A percentile compares a stretch with the other conserved stretches of the same genome.
phyloP scores from a whole-genome alignment of 345 rosid species.

The Orychophragmus violaceus region DNA sequence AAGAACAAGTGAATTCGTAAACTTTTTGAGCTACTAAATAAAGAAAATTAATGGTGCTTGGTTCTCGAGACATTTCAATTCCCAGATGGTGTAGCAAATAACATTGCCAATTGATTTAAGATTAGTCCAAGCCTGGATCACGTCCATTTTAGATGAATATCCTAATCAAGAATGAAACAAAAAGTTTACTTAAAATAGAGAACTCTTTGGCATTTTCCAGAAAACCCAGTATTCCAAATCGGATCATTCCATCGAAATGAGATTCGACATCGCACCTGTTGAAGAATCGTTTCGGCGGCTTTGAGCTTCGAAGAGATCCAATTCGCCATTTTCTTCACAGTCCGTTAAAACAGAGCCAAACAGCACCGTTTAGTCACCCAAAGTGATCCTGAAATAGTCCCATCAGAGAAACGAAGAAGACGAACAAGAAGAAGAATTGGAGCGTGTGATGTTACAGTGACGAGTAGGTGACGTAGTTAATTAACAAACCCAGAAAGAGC shows the following conservation, averaged over 20 bases:
- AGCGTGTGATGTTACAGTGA: not conserved
- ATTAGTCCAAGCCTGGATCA: not conserved
- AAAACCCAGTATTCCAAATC: not conserved
- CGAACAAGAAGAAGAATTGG: not conserved
- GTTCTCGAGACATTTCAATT: not conserved
- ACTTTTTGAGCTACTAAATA: not conserved
- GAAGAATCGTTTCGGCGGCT: slow-evolving; percentile 82
- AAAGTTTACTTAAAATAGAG: not conserved
- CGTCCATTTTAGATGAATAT: not conserved
- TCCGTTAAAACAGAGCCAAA: not conserved
- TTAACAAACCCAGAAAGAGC: not conserved
- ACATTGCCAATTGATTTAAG: not conserved
- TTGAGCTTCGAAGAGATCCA: slow-evolving; percentile 95
- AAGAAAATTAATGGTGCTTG: not conserved
- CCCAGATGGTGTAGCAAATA: not conserved
- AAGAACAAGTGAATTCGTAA: not conserved
- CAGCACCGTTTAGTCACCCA: slow-evolving; percentile 3
- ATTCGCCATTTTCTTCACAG: slow-evolving; percentile 54
- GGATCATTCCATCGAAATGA: not conserved
- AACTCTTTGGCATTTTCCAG: not conserved
- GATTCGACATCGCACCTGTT: slow-evolving; percentile 44
- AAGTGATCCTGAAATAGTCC: not conserved
- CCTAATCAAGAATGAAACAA: not conserved
- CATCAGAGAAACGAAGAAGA: not conserved
- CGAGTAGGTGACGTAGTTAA: slow-evolving; percentile 17